phyloP scores from a whole-genome alignment of 108 stramenopile species.

The Cyclotella kingstonii region DNA sequence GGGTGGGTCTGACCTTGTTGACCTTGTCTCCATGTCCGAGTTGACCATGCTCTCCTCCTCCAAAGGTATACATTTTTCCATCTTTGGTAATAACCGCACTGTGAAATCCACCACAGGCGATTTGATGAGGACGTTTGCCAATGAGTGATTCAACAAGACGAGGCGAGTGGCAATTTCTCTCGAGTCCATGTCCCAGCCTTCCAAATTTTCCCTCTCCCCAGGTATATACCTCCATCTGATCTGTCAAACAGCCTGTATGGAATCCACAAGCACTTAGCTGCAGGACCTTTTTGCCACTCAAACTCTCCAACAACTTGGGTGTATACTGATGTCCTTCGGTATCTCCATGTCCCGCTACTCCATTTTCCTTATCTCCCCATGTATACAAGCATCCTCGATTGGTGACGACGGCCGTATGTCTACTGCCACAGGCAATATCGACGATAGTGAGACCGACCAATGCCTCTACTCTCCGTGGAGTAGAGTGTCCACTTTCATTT shows the following conservation, averaged over 20 bases:
- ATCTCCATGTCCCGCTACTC: conserved; percentile 93
- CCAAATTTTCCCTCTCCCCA: conserved; percentile 87
- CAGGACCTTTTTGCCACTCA: conserved; percentile 80
- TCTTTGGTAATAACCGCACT: conserved; percentile 88
- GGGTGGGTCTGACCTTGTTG: conserved; percentile 80
- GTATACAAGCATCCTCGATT: conserved; percentile 79
- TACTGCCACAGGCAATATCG: conserved; percentile 91
- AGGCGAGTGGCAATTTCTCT: conserved; percentile 87
- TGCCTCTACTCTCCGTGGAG: conserved; percentile 85
- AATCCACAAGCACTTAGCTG: conserved; percentile 94
- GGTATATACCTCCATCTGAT: conserved; percentile 62
- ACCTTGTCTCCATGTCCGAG: conserved; percentile 93
- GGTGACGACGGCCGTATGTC: conserved; percentile 90
- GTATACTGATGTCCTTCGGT: conserved; percentile 94
- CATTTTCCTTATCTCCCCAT: conserved; percentile 71
- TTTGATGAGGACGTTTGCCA: conserved; percentile 73
- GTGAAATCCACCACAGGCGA: conserved; percentile 91
- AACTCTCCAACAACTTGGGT: conserved; percentile 78
- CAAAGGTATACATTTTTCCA: conserved; percentile 88
- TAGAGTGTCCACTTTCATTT: conserved; percentile 90
- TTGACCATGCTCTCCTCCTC: conserved; percentile 89
- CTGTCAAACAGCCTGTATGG: conserved; percentile 91
- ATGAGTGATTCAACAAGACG: conserved; percentile 78
- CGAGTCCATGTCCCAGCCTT: conserved; percentile 86
- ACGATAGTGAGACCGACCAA: conserved; percentile 72